Evolutionary conservation across 129 eudicot genomes (phyloP), one percentile per base, ranked within the genome.

Genomic region (Logfia minima): DNA sequence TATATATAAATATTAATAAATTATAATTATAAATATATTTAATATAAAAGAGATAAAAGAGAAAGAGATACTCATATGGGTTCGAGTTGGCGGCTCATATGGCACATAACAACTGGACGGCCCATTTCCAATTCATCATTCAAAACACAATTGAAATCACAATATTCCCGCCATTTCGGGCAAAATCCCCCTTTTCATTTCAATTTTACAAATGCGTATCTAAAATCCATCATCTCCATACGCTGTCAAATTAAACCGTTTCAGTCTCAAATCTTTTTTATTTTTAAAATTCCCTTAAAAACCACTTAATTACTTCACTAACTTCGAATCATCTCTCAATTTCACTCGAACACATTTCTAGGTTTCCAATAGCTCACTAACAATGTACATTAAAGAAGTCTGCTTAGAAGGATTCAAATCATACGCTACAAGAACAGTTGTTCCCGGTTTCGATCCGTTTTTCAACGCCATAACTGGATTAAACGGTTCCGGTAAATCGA

Each of bases 401-500:
- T 88, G 96, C 58, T 75, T 95, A 53, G 99, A 95, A 66, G 99
- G 99, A 32, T 95, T 95, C 89, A 95, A 95, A 69, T 95, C 99
- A 5, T 95, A 95, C 84, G 99, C 99, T 3, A 95, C 97, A 0
- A 61, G 99, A 71, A 95, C 99, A 0, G 97, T 92, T 11, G 93
- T 95, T 13, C 93, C 97, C 6, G 99, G 99, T 31, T 95, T 95
- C 62, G 99, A 92, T 68, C 99, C 99, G 1, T 88, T 60, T 52
- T 95, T 95, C 92, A 95, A 95, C 39, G 99, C 99, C 14, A 95
- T 95, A 0, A 95, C 99, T 6, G 99, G 99, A 17, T 76, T 95
- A 41, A 95, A 95, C 51, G 99, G 99, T 45, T 95, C 99, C 39
- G 99, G 99, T 3, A 95, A 95, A 83, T 95, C 99, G 58, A 95